A percentile compares a stretch with the other conserved stretches of the same genome.
Conservation (phyloP, 208 protist genomes). For the Porcisia deanei region DNA sequence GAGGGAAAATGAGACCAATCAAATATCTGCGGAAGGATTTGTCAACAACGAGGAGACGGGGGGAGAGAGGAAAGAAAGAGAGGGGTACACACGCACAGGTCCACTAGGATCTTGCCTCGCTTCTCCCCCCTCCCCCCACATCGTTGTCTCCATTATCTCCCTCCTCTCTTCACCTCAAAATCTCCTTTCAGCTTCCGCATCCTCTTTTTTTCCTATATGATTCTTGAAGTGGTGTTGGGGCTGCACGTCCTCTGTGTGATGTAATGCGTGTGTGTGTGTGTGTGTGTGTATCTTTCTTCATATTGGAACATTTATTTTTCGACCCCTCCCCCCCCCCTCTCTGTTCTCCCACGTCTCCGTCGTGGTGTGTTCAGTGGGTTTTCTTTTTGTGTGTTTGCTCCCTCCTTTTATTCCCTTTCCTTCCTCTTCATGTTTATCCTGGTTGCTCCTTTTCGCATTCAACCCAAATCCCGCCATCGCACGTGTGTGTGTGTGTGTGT, state of each 20-base stretch:
- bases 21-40: not conserved
- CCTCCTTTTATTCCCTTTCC: conserved; percentile 2
- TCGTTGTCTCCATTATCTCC: not conserved
- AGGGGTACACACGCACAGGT: not conserved
- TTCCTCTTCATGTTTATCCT: not conserved
- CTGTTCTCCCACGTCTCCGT: not conserved
- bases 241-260: too few relatives aligned
- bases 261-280: too few relatives aligned
- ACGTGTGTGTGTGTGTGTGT: not conserved
- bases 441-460: not conserved
- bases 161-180: not conserved
- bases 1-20: not conserved
- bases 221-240: not conserved
- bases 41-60: not conserved
- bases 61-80: not conserved
- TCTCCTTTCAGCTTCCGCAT: not conserved
- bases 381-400: not conserved
- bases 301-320: too few relatives aligned
- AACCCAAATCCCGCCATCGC: not conserved
- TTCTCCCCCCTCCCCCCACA: not conserved
- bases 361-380: not conserved
- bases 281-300: too few relatives aligned
- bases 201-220: not conserved
- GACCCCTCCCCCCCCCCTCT: too few relatives aligned
- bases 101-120: not conserved